Evolutionary conservation across 1,139 yeast species (phyloP), one percentile per base, ranked within the genome.

Genomic region (Yamadazyma blattariae): DNA sequence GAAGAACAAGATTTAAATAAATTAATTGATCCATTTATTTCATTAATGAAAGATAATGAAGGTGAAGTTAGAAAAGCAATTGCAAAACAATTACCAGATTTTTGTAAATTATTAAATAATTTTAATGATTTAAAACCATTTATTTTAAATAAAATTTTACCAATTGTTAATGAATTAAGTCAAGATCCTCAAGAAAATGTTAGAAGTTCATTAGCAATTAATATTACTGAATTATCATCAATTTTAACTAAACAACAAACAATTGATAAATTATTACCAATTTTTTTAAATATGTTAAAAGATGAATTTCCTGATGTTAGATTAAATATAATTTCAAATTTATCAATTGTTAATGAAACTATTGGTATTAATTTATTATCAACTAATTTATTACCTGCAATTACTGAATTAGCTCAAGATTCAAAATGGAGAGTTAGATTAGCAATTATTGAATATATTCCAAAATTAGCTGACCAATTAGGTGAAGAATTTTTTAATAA

Each of bases 261-360:
- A 33, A 84, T 85, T 45, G 87, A 88, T 47, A 75, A 81, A 51
- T 68, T 94, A 41, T 71, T 92, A 50, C 98, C 98, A 33, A 82
- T 90, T 32, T 86, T 92, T 55, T 72, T 92, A 56, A 82, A 82
- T 49, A 92, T 94, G 98, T 74, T 94, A 51, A 90, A 87, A 59
- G 99, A 94, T 61, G 97, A 92, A 54, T 90, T 81, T 61, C 96
- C 97, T 29, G 98, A 94, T 50, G 99, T 94, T 35, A 79, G 97
- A 52, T 74, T 94, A 45, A 92, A 92, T 61, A 89, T 94, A 48
- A 94, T 94, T 48, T 87, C 96, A 24, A 89, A 89, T 57, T 74
- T 94, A 44, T 89, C 92, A 47, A 80, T 85, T 32, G 97, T 94
- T 27, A 90, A 92, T 59, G 94, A 89, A 52, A 95, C 92, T 37